phyloP scores from a whole-genome alignment of 2,329 filamentous ascomycete species.

The Pseudogymnoascus sp. region DNA sequence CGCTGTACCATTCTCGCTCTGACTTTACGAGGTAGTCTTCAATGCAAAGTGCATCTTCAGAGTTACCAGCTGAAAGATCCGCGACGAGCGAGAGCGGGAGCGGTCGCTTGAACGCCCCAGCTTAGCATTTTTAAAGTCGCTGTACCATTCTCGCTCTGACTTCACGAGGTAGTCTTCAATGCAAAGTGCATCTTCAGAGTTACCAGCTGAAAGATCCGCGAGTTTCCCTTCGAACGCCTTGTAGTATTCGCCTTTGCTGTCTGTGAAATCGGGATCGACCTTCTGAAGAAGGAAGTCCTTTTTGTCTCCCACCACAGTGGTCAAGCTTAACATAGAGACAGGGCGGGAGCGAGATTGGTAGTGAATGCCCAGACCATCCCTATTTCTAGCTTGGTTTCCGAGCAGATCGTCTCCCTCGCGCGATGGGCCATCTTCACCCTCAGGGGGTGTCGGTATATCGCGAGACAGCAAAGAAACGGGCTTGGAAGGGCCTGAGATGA shows the following conservation, averaged over 20 bases:
- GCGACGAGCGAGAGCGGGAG: constrained; percentile 38
- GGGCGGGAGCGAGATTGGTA: constrained; percentile 3
- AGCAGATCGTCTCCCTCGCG: not conserved
- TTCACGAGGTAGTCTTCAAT: constrained; percentile 57
- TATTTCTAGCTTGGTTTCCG: not conserved
- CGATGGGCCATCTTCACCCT: not conserved
- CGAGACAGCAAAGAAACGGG: not conserved
- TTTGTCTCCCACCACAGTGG: constrained; percentile 51
- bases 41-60: constrained; percentile 51
- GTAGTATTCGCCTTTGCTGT: constrained; percentile 54
- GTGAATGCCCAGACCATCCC: not conserved
- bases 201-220: constrained; percentile 43
- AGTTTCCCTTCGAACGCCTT: constrained; percentile 49
- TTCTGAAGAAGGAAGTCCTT: constrained; percentile 56
- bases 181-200: constrained; percentile 50
- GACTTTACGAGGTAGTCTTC: constrained; percentile 56
- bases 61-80: constrained; percentile 45
- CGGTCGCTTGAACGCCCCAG: constrained; percentile 32
- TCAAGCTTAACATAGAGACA: constrained; percentile 42
- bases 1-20: constrained; percentile 59
- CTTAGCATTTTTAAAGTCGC: constrained; percentile 48
- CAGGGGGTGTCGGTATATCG: not conserved
- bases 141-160: constrained; percentile 60
- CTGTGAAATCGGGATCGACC: constrained; percentile 59
- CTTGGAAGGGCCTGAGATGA: not conserved